Conservation (phyloP, 768 basidiomycete species). For the Lactarius indigo region DNA sequence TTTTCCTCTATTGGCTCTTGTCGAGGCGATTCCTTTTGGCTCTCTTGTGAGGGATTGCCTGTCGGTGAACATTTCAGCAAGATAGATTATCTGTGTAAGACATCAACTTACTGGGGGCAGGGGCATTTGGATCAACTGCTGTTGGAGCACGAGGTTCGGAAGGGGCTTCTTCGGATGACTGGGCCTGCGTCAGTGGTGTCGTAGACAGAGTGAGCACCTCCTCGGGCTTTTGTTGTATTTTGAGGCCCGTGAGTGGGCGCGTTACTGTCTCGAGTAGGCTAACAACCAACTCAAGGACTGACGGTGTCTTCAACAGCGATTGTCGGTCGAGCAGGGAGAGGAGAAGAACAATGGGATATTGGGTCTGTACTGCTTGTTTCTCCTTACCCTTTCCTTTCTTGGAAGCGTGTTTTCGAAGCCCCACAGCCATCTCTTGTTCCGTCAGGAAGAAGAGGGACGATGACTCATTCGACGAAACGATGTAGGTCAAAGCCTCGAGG, state of each 20-base stretch:
- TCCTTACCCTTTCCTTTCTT: slow-evolving; percentile 98
- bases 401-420: slow-evolving; percentile 59
- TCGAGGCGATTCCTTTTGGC: slow-evolving; percentile 19
- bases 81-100: background rate
- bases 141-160: slow-evolving; percentile 15
- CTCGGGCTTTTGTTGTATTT: slow-evolving; percentile 42
- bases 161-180: slow-evolving; percentile 14
- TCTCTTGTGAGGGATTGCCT: slow-evolving; percentile 29
- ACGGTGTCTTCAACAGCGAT: slow-evolving; percentile 77
- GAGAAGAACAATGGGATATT: slow-evolving; percentile 89
- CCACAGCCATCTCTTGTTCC: slow-evolving; percentile 87
- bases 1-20: slow-evolving; percentile 36
- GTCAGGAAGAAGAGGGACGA: slow-evolving; percentile 93
- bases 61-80: slow-evolving; percentile 7
- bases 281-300: slow-evolving; percentile 92
- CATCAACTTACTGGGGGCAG: slow-evolving; percentile 16
- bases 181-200: background rate
- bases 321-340: slow-evolving; percentile 86
- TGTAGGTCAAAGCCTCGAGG: slow-evolving; percentile 84
- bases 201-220: background rate
- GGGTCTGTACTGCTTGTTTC: slow-evolving; percentile 71
- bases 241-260: slow-evolving; percentile 68
- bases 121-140: background rate
- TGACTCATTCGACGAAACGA: slow-evolving; percentile 79
- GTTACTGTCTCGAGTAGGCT: slow-evolving; percentile 85